These are phyloP conservation scores for Leishmania tropica DNA, from an alignment of 208 protist genomes.

Conservation along the genomic window DNA sequence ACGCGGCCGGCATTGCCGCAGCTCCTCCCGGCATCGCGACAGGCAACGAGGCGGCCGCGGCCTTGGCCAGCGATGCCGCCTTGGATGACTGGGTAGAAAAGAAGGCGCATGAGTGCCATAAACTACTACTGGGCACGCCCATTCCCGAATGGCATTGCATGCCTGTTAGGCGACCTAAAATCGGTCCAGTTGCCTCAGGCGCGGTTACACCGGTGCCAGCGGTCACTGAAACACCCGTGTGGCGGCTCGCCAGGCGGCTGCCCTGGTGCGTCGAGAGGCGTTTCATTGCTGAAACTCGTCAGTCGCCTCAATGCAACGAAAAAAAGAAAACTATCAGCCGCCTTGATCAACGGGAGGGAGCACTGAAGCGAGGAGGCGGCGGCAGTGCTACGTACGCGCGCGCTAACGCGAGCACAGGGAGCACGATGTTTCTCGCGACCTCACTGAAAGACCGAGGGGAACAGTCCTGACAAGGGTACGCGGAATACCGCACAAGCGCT, in stretches of 20 bases:
- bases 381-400: not conserved
- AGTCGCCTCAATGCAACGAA: not conserved
- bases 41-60: not conserved
- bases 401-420: not conserved
- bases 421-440: not conserved
- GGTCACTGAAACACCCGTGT: not conserved
- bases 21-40: constrained; percentile 1
- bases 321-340: not conserved
- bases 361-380: not conserved
- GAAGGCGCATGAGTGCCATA: not conserved
- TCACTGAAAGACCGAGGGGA: not conserved
- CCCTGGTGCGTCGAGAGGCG: not conserved
- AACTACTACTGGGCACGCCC: not conserved
- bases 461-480: not conserved
- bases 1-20: constrained; percentile 9
- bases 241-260: not conserved
- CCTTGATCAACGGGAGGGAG: not conserved
- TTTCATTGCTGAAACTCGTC: not conserved
- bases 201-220: not conserved
- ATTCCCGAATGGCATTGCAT: not conserved
- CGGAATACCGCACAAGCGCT: not conserved
- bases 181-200: not conserved
- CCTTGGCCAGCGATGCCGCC: constrained; percentile 5
- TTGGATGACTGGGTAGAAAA: constrained; percentile 16
- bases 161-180: not conserved